Percentiles rank a stretch among this genome's conserved stretches.
These are phyloP conservation scores for Hortaea werneckii DNA, from an alignment of 2,329 filamentous ascomycete genomes.

Conservation along the genomic window DNA sequence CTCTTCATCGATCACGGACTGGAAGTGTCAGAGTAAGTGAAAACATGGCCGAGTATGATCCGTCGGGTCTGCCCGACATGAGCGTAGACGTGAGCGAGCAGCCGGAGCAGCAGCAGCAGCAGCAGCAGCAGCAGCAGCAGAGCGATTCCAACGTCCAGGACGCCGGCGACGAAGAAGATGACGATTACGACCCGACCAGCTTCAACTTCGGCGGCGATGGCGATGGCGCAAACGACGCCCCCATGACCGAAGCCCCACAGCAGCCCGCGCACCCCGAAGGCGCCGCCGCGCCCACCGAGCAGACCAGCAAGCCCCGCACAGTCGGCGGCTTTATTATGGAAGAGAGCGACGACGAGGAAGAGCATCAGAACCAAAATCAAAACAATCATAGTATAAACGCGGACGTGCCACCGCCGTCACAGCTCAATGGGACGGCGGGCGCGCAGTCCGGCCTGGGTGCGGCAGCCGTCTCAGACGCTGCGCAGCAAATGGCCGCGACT, in stretches of 20 bases:
- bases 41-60: slow-evolving; percentile 37
- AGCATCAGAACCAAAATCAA: slow-evolving; percentile 13
- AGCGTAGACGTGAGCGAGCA: slow-evolving; percentile 12
- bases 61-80: slow-evolving; percentile 4
- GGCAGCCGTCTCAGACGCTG: slow-evolving; percentile 15
- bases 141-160: slow-evolving; percentile 8
- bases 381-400: too few relatives aligned
- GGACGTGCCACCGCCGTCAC: slow-evolving; percentile 14
- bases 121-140: slow-evolving; percentile 24
- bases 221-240: slow-evolving; percentile 20
- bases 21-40: too few relatives aligned
- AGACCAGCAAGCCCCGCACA: slow-evolving; percentile 37
- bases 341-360: slow-evolving; percentile 50
- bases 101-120: slow-evolving; percentile 16
- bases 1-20: too few relatives aligned
- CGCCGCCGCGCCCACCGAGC: slow-evolving; percentile 12
- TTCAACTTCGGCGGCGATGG: slow-evolving; percentile 14
- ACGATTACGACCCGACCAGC: slow-evolving; percentile 27
- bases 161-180: slow-evolving; percentile 16
- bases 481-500: slow-evolving; percentile 38
- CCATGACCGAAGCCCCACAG: slow-evolving; percentile 24
- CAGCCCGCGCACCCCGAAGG: slow-evolving; percentile 12
- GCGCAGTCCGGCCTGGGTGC: slow-evolving; percentile 17
- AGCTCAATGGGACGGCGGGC: slow-evolving; percentile 17
- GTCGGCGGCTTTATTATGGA: slow-evolving; percentile 54